Evolutionary conservation across 2,329 filamentous ascomycete species (phyloP).

Genomic region (Tolypocladium tropicale): DNA sequence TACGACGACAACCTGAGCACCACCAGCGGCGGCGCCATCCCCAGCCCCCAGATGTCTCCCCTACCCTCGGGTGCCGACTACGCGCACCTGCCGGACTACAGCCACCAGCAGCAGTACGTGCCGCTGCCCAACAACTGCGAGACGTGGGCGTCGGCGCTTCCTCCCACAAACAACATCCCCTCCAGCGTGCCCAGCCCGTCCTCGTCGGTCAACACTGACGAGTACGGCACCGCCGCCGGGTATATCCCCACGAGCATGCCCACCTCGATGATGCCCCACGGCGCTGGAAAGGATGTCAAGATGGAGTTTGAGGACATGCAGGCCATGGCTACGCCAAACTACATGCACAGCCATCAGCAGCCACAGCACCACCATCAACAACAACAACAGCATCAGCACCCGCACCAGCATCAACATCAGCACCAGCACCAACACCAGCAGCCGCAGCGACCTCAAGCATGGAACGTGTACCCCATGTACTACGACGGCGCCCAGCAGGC

Average conservation of each 20-base stretch:
- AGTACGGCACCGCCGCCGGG: slow-evolving; percentile 27
- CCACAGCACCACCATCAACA: slow-evolving; percentile 16
- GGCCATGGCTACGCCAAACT: slow-evolving; percentile 9
- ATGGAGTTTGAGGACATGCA: slow-evolving; percentile 29
- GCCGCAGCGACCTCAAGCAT: slow-evolving; percentile 17
- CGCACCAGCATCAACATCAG: slow-evolving; percentile 15
- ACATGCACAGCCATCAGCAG: too few relatives aligned
- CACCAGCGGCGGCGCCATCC: slow-evolving; percentile 24
- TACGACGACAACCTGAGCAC: slow-evolving; percentile 31
- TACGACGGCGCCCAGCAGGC: slow-evolving; percentile 10
- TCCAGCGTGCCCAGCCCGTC: slow-evolving; percentile 42
- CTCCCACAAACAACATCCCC: slow-evolving; percentile 29
- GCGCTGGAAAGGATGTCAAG: slow-evolving; percentile 24
- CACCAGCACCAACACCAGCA: slow-evolving; percentile 15
- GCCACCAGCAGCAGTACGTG: slow-evolving; percentile 25
- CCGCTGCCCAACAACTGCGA: slow-evolving; percentile 32
- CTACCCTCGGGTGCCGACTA: slow-evolving; percentile 33
- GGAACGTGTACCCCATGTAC: slow-evolving; percentile 24
- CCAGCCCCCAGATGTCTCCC: slow-evolving; percentile 34
- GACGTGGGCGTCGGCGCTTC: slow-evolving; percentile 33
- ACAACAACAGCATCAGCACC: slow-evolving; percentile 10
- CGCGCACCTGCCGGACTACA: slow-evolving; percentile 29
- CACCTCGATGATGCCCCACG: slow-evolving; percentile 27
- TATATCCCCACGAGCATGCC: slow-evolving; percentile 42
- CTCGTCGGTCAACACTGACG: slow-evolving; percentile 36